Evolutionary conservation across 352 stramenopile genomes (phyloP), one percentile per base, ranked within the genome.

Genomic region (Pythium oligandrum): DNA sequence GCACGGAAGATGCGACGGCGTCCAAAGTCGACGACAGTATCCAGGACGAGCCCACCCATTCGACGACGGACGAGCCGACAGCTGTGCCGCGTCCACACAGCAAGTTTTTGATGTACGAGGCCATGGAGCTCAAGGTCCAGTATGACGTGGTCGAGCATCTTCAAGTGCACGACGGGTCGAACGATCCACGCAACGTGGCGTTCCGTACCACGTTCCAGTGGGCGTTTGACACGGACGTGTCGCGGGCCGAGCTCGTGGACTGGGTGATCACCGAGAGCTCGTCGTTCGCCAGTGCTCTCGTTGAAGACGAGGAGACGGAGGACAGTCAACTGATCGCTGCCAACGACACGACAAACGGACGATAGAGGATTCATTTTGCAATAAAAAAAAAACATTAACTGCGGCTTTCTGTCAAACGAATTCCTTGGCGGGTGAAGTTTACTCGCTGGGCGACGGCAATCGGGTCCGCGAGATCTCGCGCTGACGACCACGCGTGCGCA

Each of bases 151-250:
- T 59, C 4, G 71, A 80, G 48, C 60, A 64, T 35, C 38, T 80
- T 35, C 26, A 55, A 31, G 51, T 53, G 17, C 40, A 43, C 9
- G 66, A 51, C n/a, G 34, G 36, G 0, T 46, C 64, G 4, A 40
- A 55, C 6, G 54, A 68, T 8, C n/a, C 53, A 0, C 35, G 61
- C 30, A 30, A 10, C 17, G 59, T 51, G 4, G 34, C 57, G 4
- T 39, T 74, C 7, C 63, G 69, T 33, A 64, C 64, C 6, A 61
- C 65, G 0, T 77, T 75, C 31, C 57, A 70, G 12, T 80, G 71
- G 71, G 65, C 46, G n/a, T 80, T 80, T 43, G 62, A 73, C 26
- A 75, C 71, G 31, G 61, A 75, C 31, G 65, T 80, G 50, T 74
- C 71, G 37, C 64, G 68, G 6, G 55, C 46, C 5, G 61, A 56